phyloP scores from a whole-genome alignment of 2,329 filamentous ascomycete genomes.

The Cytospora mali region DNA sequence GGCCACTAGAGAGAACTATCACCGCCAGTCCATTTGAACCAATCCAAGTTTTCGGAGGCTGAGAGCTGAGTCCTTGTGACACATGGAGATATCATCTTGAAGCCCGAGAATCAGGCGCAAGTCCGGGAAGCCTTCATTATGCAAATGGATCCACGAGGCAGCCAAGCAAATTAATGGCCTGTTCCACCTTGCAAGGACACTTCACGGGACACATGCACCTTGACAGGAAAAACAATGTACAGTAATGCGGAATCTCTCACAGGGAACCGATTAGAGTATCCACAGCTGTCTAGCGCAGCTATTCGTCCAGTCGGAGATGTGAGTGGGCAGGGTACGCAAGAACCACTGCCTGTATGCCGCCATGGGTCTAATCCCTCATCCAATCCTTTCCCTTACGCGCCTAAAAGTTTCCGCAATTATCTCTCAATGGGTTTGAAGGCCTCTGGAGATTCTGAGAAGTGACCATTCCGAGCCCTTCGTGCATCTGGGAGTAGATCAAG shows the following conservation, averaged over 20 bases:
- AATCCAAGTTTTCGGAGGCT: too few species aligned
- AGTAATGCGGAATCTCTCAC: neutral
- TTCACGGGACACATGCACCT: neutral
- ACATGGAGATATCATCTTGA: too few species aligned
- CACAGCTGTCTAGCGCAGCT: conserved; percentile 19
- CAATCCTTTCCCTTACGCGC: conserved; percentile 17
- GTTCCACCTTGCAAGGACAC: neutral
- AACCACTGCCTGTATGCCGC: conserved; percentile 6
- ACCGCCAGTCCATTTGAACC: too few species aligned
- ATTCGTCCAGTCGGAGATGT: conserved; percentile 1
- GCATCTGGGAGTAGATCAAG: neutral
- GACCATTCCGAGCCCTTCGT: neutral
- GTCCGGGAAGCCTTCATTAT: too few species aligned
- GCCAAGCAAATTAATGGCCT: neutral
- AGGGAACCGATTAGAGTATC: conserved; percentile 13
- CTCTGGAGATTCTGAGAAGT: conserved; percentile 3
- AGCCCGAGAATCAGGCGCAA: too few species aligned
- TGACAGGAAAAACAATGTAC: neutral
- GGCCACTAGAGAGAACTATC: too few species aligned
- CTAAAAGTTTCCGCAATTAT: conserved; percentile 2
- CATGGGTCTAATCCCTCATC: neutral
- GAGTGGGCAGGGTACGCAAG: conserved; percentile 1
- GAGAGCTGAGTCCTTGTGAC: too few species aligned
- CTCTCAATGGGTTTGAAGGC: neutral
- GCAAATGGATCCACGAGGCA: too few species aligned